A percentile compares a stretch with the other conserved stretches of the same genome.
phyloP scores from a whole-genome alignment of 2,329 filamentous ascomycete species.

The Penicillium sp. region DNA sequence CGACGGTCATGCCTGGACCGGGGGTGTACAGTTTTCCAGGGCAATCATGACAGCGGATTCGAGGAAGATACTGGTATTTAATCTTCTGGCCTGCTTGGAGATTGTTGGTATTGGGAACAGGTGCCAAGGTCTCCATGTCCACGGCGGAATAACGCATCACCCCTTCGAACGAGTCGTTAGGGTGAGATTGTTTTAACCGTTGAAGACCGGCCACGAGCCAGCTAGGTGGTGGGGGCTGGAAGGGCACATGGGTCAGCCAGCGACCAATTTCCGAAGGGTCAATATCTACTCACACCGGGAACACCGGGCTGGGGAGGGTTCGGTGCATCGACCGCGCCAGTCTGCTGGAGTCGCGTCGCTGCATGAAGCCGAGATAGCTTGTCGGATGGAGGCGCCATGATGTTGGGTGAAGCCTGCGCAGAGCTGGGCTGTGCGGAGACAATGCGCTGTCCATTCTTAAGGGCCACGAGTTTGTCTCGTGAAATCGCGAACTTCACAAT shows the following conservation, averaged over 20 bases:
- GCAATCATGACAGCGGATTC: constrained; percentile 89
- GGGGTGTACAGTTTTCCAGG: constrained; percentile 92
- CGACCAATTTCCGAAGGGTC: constrained; percentile 10
- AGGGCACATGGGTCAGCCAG: constrained; percentile 20
- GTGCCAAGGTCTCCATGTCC: constrained; percentile 66
- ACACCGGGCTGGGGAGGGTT: constrained; percentile 44
- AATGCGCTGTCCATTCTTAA: constrained; percentile 22
- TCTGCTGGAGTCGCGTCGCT: constrained; percentile 36
- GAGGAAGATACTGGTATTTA: constrained; percentile 78
- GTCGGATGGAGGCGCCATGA: constrained; percentile 50
- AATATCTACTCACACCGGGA: constrained; percentile 44
- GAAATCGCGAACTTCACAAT: constrained; percentile 73
- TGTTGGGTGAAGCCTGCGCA: constrained; percentile 51
- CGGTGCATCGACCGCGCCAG: constrained; percentile 47
- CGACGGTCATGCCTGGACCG: constrained; percentile 76
- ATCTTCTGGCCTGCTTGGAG: constrained; percentile 58
- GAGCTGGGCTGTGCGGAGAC: constrained; percentile 54
- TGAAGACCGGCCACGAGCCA: constrained; percentile 79
- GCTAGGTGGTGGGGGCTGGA: constrained; percentile 74
- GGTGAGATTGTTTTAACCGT: constrained; percentile 66
- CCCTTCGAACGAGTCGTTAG: constrained; percentile 79
- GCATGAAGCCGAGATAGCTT: constrained; percentile 30
- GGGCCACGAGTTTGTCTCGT: constrained; percentile 60
- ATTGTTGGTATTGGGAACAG: constrained; percentile 55
- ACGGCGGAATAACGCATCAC: constrained; percentile 87